Conservation (phyloP, 176 grass and related monocot species). For the Hyparrhenia diplandra region DNA sequence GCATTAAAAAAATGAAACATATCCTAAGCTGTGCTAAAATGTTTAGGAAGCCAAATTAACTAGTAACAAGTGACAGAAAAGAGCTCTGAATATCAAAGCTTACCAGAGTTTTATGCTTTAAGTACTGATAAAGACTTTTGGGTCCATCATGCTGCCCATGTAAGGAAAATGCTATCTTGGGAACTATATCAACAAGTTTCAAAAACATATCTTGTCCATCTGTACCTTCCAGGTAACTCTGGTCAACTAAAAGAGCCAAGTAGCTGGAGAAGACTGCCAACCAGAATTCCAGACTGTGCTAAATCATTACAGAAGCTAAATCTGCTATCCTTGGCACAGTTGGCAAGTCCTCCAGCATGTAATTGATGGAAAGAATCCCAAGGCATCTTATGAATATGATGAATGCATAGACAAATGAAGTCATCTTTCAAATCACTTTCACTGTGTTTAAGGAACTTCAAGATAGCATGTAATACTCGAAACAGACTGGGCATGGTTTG, state of each 20-base stretch:
- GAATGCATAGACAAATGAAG: slow-evolving; percentile 46
- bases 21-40: not conserved
- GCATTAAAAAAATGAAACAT: slow-evolving; percentile 26
- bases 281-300: slow-evolving; percentile 40
- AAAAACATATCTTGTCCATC: slow-evolving; percentile 32
- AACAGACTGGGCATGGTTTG: slow-evolving; percentile 56
- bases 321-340: slow-evolving; percentile 5
- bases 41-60: not conserved
- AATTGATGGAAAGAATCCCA: slow-evolving; percentile 46
- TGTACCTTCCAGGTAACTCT: slow-evolving; percentile 39
- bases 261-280: slow-evolving; percentile 69
- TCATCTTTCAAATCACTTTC: slow-evolving; percentile 44
- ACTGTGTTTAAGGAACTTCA: slow-evolving; percentile 67
- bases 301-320: slow-evolving; percentile 12
- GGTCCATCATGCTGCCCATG: slow-evolving; percentile 30
- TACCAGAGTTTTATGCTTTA: slow-evolving; percentile 76
- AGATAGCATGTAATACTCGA: slow-evolving; percentile 52
- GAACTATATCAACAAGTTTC: slow-evolving; percentile 55
- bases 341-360: slow-evolving; percentile 20
- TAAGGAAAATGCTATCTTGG: slow-evolving; percentile 49
- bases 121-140: slow-evolving; percentile 48
- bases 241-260: slow-evolving; percentile 68
- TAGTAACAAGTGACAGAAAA: not conserved
- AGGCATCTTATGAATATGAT: slow-evolving; percentile 55
- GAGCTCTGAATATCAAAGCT: not conserved